Base-by-base conservation (phyloP, 148 eudicot genomes). In the Oxyria digyna region DNA sequence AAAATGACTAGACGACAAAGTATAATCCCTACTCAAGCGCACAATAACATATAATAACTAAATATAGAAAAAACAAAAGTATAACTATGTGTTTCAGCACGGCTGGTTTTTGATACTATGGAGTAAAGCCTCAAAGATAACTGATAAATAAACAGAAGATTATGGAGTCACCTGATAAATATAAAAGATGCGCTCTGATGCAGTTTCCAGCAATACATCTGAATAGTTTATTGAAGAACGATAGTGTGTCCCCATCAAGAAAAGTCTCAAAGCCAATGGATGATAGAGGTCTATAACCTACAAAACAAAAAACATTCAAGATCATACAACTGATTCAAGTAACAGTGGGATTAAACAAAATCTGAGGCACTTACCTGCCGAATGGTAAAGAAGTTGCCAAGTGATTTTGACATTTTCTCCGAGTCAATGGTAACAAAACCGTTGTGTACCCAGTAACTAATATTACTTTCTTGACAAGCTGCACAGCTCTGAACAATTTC, bases 401-500 rank as follows among this genome's bases (percentile, higher is more conserved):
- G 93, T 42, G 99, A 94, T 73, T 94, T 94, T 66, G 99, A 94
- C 99, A 94, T 94, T 73, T 94, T 94, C 74, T 88, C 89, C 0
- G 89, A 86, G 80, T 94, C 85, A 64, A 88, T 76, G 33, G 89
- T 91, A 46, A 94, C 99, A 79, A 94, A 94, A 23, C 99, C 99
- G 72, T 94, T 94, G 74, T 94, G 99, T 26, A 94, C 74, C 99
- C 99, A 94, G 64, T 88, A 94, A 71, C 87, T 82, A 33, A 94
- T 73, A 76, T 82, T 78, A 75, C 97, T 91, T 70, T 88, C 76
- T 18, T 67, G 69, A 74, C 99, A 94, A 27, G 97, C 96, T 66
- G 99, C 97, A 81, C 99, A 94, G 42, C 97, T 94, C 79, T 94
- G 99, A 50, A 84, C 99, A 57, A 94, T 88, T 78, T 94, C 99